A percentile compares a stretch with the other conserved stretches of the same genome.
Conservation (phyloP, 805 yeast genomes). For the Suhomyces tanzawaensis region DNA sequence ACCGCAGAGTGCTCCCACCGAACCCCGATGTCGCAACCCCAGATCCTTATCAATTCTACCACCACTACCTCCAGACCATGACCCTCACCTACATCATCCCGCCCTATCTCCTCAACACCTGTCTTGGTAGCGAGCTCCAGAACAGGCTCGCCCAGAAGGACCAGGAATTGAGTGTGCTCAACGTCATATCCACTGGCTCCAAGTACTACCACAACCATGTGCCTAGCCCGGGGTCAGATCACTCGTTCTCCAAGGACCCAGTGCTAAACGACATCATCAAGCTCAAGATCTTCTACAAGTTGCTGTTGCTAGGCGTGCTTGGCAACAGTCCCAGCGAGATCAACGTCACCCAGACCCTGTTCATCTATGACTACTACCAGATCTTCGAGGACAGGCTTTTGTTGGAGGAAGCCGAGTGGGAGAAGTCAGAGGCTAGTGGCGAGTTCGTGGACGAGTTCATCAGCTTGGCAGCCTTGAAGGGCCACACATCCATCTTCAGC, state of each 20-base stretch:
- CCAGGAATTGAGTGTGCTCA: conserved; percentile 24
- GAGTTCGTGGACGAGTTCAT: not conserved
- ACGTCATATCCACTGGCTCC: conserved; percentile 26
- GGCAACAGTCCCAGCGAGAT: conserved; percentile 31
- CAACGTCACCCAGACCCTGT: not conserved
- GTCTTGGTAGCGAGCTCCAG: conserved; percentile 33
- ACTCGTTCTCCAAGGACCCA: conserved; percentile 30
- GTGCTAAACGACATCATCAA: conserved; percentile 29
- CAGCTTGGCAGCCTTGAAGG: not conserved
- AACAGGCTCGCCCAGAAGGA: conserved; percentile 21
- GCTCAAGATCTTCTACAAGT: conserved; percentile 32
- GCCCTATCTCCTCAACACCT: conserved; percentile 40
- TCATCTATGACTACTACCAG: conserved; percentile 1
- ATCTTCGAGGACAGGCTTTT: conserved; percentile 3
- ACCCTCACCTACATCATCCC: conserved; percentile 32
- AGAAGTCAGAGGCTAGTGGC: conserved; percentile 2
- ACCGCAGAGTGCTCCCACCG: too few relatives aligned
- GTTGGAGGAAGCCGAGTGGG: conserved; percentile 1
- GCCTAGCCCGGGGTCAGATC: conserved; percentile 11
- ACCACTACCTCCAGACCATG: not conserved
- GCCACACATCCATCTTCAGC: conserved; percentile 1
- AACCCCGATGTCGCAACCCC: too few relatives aligned
- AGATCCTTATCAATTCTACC: too few relatives aligned
- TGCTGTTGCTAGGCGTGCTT: conserved; percentile 34
- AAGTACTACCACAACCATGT: conserved; percentile 19